phyloP scores from a whole-genome alignment of 208 protist genomes.

The Acanthamoeba divionensis region DNA sequence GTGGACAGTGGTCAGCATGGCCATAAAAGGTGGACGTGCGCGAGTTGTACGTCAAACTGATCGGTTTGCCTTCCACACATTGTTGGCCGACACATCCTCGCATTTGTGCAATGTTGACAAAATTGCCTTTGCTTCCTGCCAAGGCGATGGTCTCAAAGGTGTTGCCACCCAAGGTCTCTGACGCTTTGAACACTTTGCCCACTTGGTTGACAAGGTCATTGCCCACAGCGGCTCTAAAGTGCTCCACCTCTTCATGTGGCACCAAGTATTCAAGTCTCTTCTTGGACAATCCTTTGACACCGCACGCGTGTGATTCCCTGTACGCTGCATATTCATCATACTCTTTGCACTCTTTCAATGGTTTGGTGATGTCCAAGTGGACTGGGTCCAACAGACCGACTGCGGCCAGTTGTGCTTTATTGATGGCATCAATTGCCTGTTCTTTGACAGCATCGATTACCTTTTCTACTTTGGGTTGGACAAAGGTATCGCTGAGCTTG shows the following conservation, averaged over 20 bases:
- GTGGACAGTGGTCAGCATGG: constrained; percentile 95
- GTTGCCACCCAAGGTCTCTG: constrained; percentile 90
- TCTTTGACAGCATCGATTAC: constrained; percentile 82
- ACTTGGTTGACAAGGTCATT: constrained; percentile 68
- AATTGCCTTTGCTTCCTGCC: constrained; percentile 97
- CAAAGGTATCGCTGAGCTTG: constrained; percentile 97
- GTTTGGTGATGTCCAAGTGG: no score
- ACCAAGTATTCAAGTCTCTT: no score
- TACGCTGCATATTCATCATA: no score
- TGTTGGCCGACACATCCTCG: constrained; percentile 99
- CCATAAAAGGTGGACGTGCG: constrained; percentile 97
- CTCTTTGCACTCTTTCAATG: no score
- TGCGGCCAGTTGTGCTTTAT: no score
- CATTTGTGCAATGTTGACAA: constrained; percentile 98
- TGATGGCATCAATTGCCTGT: constrained; percentile 78
- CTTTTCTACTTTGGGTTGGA: constrained; percentile 82
- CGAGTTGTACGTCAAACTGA: constrained; percentile 95
- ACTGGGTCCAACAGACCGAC: no score
- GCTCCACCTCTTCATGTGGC: no score
- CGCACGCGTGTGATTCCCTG: no score
- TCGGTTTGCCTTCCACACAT: constrained; percentile 98
- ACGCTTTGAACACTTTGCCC: constrained; percentile 82
- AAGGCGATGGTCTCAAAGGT: constrained; percentile 85
- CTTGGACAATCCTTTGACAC: no score
- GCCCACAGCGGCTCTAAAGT: not conserved